These are phyloP conservation scores for Tolypocladium ovalisporum DNA, from an alignment of 2,329 filamentous ascomycete genomes.

Conservation along the genomic window DNA sequence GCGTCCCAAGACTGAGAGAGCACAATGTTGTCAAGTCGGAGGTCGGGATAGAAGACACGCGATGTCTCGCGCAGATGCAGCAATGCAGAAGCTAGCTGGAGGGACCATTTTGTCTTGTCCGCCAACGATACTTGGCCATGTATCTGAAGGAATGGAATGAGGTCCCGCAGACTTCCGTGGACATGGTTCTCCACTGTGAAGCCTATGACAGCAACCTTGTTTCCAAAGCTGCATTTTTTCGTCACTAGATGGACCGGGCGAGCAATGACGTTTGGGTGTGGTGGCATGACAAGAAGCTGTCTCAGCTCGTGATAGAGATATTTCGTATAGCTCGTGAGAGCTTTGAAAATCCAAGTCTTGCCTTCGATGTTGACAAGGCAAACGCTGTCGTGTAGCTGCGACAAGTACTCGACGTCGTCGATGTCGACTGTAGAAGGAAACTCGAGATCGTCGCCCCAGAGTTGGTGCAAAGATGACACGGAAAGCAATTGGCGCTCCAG, in stretches of 20 bases:
- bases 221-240: constrained; percentile 44
- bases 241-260: constrained; percentile 42
- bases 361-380: constrained; percentile 37
- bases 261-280: constrained; percentile 42
- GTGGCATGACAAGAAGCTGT: constrained; percentile 38
- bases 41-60: constrained; percentile 43
- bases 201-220: constrained; percentile 42
- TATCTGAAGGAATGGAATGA: constrained; percentile 38
- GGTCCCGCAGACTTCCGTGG: constrained; percentile 44
- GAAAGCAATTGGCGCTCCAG: constrained; percentile 42
- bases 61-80: constrained; percentile 35
- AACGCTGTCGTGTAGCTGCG: constrained; percentile 48
- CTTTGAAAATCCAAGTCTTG: constrained; percentile 43
- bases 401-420: constrained; percentile 34
- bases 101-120: constrained; percentile 41
- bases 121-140: constrained; percentile 29
- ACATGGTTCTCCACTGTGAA: constrained; percentile 45
- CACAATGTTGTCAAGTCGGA: constrained; percentile 49
- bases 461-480: constrained; percentile 24
- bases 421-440: constrained; percentile 40
- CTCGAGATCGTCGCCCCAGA: constrained; percentile 30
- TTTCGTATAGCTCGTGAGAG: constrained; percentile 44
- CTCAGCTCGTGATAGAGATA: constrained; percentile 52
- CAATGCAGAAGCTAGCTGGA: constrained; percentile 40
- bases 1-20: constrained; percentile 34